Evolutionary conservation across 2,329 filamentous ascomycete species (phyloP).

Genomic region (Helotiales sp.): DNA sequence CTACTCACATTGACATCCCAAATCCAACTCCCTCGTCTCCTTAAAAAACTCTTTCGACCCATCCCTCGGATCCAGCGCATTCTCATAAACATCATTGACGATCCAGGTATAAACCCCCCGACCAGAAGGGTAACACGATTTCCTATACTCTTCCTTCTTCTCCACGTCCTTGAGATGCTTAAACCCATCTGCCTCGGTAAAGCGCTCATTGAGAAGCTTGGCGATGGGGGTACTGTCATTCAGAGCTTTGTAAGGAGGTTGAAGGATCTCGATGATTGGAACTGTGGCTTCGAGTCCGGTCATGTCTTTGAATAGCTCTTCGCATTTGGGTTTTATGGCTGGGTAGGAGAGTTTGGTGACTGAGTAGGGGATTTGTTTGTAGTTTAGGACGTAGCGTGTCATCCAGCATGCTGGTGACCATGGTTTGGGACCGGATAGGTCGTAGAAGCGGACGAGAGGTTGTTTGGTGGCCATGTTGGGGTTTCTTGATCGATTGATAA

Average conservation of each 20-base stretch:
- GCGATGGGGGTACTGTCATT: constrained; percentile 24
- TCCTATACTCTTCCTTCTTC: constrained; percentile 13
- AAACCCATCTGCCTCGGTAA: constrained; percentile 18
- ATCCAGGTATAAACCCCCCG: constrained; percentile 14
- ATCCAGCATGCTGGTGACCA: constrained; percentile 23
- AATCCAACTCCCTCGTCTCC: constrained; percentile 14
- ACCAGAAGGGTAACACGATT: neutral
- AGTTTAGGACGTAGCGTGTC: constrained; percentile 22
- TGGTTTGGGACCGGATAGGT: constrained; percentile 23
- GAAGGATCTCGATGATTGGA: constrained; percentile 24
- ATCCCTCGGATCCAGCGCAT: constrained; percentile 19
- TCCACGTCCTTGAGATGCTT: constrained; percentile 18
- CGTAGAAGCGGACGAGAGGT: constrained; percentile 25
- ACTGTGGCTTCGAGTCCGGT: constrained; percentile 16
- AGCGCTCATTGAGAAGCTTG: constrained; percentile 22
- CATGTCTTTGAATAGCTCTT: constrained; percentile 17
- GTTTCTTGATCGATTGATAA: too few species aligned
- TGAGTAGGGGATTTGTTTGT: constrained; percentile 21
- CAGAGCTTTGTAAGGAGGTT: constrained; percentile 11
- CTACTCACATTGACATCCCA: constrained; percentile 11
- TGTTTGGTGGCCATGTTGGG: constrained; percentile 11
- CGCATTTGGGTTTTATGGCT: constrained; percentile 20
- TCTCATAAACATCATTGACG: constrained; percentile 18
- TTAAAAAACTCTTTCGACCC: constrained; percentile 23
- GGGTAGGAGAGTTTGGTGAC: constrained; percentile 20